These are phyloP conservation scores for Didymella lethalis DNA, from an alignment of 2,329 filamentous ascomycete genomes.

Conservation along the genomic window DNA sequence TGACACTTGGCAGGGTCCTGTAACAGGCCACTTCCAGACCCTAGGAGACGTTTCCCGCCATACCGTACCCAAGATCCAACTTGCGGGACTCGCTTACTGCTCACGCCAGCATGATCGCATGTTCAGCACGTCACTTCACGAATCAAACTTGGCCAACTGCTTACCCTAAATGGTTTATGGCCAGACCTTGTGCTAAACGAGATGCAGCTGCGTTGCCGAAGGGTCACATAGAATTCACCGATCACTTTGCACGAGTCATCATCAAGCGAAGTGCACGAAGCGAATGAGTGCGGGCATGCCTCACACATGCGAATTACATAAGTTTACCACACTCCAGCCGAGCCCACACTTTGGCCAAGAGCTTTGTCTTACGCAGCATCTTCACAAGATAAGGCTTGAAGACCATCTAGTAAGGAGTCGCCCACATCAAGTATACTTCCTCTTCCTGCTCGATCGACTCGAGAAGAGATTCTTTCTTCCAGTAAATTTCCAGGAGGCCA, in stretches of 20 bases:
- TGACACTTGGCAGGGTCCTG: slow-evolving; percentile 3
- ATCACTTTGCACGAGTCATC: not conserved
- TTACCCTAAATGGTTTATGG: not conserved
- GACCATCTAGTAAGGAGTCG: too few relatives aligned
- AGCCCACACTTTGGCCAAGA: too few relatives aligned
- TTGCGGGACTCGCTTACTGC: slow-evolving; percentile 5
- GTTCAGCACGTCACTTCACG: not conserved
- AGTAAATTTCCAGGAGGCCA: too few relatives aligned
- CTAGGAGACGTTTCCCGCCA: slow-evolving; percentile 1
- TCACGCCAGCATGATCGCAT: slow-evolving; percentile 1
- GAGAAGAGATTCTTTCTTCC: too few relatives aligned
- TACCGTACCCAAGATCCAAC: not conserved
- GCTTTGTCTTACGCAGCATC: too few relatives aligned
- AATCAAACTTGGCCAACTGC: not conserved
- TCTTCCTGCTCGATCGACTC: too few relatives aligned
- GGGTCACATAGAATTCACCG: not conserved
- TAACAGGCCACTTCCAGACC: not conserved
- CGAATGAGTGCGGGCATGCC: not conserved
- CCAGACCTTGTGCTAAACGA: not conserved
- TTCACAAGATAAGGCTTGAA: too few relatives aligned
- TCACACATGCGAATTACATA: not conserved
- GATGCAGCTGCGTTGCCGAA: not conserved
- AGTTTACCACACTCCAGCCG: not conserved
- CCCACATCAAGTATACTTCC: too few relatives aligned
- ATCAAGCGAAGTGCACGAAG: not conserved